Conservation (phyloP, 2,329 filamentous ascomycete genomes). For the Lasiodiplodia sp. region DNA sequence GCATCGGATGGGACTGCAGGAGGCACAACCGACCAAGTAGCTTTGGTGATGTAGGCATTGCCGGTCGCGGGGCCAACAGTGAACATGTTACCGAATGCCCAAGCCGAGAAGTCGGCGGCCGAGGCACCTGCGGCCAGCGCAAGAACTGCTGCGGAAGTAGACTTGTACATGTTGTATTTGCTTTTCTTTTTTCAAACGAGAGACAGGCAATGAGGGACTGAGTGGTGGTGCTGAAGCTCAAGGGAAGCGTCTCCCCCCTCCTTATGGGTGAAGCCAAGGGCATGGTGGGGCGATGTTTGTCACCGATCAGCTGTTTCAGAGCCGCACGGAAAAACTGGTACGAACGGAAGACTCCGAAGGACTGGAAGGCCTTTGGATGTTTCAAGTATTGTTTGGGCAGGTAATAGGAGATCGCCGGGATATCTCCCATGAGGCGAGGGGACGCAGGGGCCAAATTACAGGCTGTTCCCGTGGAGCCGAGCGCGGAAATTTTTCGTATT, state of each 20-base stretch:
- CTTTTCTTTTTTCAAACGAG: background rate
- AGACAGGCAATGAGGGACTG: background rate
- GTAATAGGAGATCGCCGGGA: background rate
- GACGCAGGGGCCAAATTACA: background rate
- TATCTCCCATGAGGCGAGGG: background rate
- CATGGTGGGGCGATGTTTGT: background rate
- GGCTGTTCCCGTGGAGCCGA: background rate
- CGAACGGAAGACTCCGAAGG: background rate
- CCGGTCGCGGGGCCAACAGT: constrained; percentile 15
- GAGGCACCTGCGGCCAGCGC: constrained; percentile 7
- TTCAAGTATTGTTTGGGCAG: background rate
- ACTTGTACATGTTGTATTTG: background rate
- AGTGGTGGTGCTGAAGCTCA: background rate
- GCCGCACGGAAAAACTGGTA: background rate
- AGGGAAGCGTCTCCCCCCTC: background rate
- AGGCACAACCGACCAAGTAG: constrained; percentile 23
- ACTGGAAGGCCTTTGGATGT: background rate
- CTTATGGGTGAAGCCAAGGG: background rate
- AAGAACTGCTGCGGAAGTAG: background rate
- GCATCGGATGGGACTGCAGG: background rate
- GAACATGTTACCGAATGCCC: constrained; percentile 31
- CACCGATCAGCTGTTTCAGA: background rate
- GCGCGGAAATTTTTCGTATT: background rate
- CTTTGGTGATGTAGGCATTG: constrained; percentile 27
- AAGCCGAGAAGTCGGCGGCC: constrained; percentile 20